Conservation (phyloP, 768 basidiomycete genomes). For the Suillus bovinus region DNA sequence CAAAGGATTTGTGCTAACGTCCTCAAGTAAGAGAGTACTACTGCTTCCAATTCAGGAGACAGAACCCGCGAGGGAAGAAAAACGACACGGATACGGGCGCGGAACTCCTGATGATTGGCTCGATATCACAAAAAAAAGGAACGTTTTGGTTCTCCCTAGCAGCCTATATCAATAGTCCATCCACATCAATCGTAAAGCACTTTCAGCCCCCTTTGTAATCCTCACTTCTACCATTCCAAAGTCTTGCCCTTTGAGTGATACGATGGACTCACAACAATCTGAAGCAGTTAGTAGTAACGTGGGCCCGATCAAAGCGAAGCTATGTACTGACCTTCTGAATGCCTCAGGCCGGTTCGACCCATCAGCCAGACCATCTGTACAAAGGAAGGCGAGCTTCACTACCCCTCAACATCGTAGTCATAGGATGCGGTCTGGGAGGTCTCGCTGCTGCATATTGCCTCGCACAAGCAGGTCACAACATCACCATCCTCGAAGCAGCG, state of each 20-base stretch:
- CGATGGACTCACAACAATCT: background rate
- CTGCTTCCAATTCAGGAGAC: background rate
- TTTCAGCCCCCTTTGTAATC: background rate
- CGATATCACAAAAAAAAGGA: background rate
- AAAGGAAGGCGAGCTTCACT: conserved; percentile 25
- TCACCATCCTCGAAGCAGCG: conserved; percentile 51
- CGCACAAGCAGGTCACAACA: conserved; percentile 47
- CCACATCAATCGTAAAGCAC: background rate
- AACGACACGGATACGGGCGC: background rate
- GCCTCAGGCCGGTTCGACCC: background rate
- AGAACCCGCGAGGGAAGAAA: background rate
- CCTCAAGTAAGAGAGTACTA: background rate
- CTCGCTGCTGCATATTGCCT: conserved; percentile 47
- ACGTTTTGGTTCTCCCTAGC: background rate
- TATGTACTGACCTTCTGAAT: background rate
- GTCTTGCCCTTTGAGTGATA: background rate
- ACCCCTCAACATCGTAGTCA: conserved; percentile 40
- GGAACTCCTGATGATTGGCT: background rate
- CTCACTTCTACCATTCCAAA: background rate
- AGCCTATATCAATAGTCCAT: conserved; percentile 1
- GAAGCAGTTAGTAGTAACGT: background rate
- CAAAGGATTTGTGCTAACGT: background rate
- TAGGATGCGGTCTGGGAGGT: conserved; percentile 56
- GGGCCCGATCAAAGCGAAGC: background rate
- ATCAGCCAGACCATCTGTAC: conserved; percentile 18